Evolutionary conservation across 768 basidiomycete species (phyloP).

Genomic region (Cystobasidium tubakii): DNA sequence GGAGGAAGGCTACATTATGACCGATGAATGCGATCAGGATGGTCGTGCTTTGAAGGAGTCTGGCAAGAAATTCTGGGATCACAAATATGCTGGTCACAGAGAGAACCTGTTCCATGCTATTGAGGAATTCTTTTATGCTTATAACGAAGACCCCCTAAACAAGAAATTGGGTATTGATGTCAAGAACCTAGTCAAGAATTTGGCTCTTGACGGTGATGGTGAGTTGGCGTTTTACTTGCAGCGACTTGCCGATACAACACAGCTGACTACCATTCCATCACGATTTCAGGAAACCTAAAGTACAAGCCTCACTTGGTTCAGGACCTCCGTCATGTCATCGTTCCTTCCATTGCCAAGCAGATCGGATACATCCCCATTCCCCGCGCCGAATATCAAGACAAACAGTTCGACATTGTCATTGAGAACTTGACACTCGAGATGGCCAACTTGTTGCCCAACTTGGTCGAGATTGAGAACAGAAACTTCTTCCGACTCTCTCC

Average conservation of each 20-base stretch:
- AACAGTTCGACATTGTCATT: slow-evolving; percentile 75
- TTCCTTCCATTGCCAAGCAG: slow-evolving; percentile 70
- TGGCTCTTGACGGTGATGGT: slow-evolving; percentile 77
- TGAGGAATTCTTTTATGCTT: slow-evolving; percentile 72
- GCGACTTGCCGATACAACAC: no score
- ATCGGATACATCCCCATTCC: slow-evolving; percentile 76
- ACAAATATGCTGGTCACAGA: slow-evolving; percentile 68
- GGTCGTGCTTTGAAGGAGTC: slow-evolving; percentile 62
- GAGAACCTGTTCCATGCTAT: slow-evolving; percentile 68
- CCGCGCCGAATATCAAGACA: slow-evolving; percentile 85
- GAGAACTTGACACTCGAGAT: slow-evolving; percentile 87
- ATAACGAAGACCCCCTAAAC: slow-evolving; percentile 70
- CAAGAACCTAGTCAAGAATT: slow-evolving; percentile 60
- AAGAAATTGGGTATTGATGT: slow-evolving; percentile 64
- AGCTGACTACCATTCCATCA: no score
- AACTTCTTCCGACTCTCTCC: slow-evolving; percentile 82
- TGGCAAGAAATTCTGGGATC: slow-evolving; percentile 69
- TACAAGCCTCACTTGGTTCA: slow-evolving; percentile 83
- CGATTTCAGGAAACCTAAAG: slow-evolving; percentile 55
- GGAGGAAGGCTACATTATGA: slow-evolving; percentile 62
- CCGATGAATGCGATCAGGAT: slow-evolving; percentile 64
- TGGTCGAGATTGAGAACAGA: slow-evolving; percentile 59
- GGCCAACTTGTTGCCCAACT: slow-evolving; percentile 60
- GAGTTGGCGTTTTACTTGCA: no score
- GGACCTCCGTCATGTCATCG: slow-evolving; percentile 74